phyloP scores from a whole-genome alignment of 2,329 filamentous ascomycete genomes.

The Pseudofabraea citricarpa region DNA sequence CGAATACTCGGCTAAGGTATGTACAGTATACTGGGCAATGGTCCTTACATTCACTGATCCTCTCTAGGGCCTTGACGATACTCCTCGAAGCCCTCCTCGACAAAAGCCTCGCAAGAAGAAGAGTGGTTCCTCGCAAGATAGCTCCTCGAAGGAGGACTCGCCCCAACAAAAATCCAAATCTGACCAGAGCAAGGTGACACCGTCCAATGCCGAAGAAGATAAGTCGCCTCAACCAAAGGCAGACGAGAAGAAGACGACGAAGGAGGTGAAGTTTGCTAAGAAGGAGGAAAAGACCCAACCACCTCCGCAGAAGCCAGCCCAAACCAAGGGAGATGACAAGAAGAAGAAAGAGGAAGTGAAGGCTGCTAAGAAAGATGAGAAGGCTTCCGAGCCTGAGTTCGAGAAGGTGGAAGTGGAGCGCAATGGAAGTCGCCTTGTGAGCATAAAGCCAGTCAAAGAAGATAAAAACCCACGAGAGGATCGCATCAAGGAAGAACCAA shows the following conservation, averaged over 20 bases:
- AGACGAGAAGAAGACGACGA: too few relatives aligned
- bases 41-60: slow-evolving; percentile 5
- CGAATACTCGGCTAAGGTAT: slow-evolving; percentile 23
- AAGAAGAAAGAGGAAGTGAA: slow-evolving; percentile 5
- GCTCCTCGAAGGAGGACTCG: neutral
- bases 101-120: slow-evolving; percentile 22
- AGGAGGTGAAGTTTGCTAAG: too few relatives aligned
- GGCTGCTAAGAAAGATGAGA: slow-evolving; percentile 2
- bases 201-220: too few relatives aligned
- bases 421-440: slow-evolving; percentile 20
- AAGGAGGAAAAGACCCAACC: slow-evolving; percentile 5
- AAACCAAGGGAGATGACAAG: slow-evolving; percentile 1
- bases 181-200: too few relatives aligned
- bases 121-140: slow-evolving; percentile 13
- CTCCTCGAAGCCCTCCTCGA: slow-evolving; percentile 19
- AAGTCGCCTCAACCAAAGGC: neutral
- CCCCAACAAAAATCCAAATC: too few relatives aligned
- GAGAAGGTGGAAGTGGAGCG: slow-evolving; percentile 18
- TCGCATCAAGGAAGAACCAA: slow-evolving; percentile 10
- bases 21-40: neutral
- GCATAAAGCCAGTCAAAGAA: slow-evolving; percentile 16
- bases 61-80: slow-evolving; percentile 24
- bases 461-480: slow-evolving; percentile 12
- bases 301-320: neutral
- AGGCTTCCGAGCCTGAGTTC: slow-evolving; percentile 12